Percentiles rank a stretch among this genome's conserved stretches.
Evolutionary conservation across 2,329 filamentous ascomycete genomes (phyloP).

Genomic region (Calonectria pteridis): DNA sequence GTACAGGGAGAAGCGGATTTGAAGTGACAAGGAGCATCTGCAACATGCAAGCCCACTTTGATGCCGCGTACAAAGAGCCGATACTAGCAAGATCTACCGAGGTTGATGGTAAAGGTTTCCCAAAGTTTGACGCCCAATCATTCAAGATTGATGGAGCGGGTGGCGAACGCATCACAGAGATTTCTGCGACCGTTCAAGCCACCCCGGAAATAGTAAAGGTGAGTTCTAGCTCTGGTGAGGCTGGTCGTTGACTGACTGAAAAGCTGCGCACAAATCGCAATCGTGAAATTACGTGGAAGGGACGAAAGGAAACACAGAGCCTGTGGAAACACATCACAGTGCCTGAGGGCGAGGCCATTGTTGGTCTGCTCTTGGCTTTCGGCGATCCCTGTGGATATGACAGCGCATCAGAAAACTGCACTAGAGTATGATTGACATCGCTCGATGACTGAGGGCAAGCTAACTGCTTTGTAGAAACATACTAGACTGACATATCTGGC

Average conservation of each 20-base stretch:
- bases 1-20: neutral
- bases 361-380: neutral
- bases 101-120: neutral
- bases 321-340: neutral
- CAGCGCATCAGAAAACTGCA: neutral
- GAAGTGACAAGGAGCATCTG: neutral
- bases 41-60: neutral
- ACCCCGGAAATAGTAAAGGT: neutral
- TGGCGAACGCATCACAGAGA: neutral
- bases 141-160: neutral
- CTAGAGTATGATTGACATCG: neutral
- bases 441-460: too few species aligned
- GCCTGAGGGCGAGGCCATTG: neutral
- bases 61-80: neutral
- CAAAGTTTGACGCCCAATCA: neutral
- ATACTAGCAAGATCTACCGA: neutral
- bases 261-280: neutral
- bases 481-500: neutral
- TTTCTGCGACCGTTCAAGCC: neutral
- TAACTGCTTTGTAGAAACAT: neutral
- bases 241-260: neutral
- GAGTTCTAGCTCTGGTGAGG: neutral
- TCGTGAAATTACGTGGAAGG: neutral
- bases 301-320: neutral
- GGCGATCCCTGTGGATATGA: neutral